Evolutionary conservation across 306 rosid species (phyloP).

Genomic region (Alnus glutinosa): DNA sequence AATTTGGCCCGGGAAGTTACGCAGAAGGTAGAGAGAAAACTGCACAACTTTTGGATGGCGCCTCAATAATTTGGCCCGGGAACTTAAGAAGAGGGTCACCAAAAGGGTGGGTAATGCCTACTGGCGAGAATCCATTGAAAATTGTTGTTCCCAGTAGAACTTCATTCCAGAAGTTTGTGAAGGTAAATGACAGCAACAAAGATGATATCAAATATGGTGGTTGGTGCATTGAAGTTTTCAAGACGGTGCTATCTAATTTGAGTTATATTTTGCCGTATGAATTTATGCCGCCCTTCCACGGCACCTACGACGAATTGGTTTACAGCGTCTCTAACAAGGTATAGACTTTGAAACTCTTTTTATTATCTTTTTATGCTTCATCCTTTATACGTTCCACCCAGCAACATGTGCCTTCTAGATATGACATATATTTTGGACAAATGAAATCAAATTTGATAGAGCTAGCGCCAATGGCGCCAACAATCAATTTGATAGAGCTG

Average conservation of each 20-base stretch:
- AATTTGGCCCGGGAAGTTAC: slow-evolving; percentile 35
- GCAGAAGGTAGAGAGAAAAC: background rate
- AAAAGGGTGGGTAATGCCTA: slow-evolving; percentile 67
- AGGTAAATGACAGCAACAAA: slow-evolving; percentile 34
- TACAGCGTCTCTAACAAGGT: slow-evolving; percentile 43
- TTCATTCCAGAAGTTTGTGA: slow-evolving; percentile 55
- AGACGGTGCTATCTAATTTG: slow-evolving; percentile 27
- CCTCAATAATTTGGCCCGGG: slow-evolving; percentile 37
- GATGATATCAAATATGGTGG: slow-evolving; percentile 34
- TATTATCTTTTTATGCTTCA: background rate
- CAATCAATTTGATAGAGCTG: too few species aligned
- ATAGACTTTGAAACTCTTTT: background rate
- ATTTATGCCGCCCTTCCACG: slow-evolving; percentile 24
- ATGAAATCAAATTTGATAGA: too few species aligned
- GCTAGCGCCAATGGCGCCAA: too few species aligned
- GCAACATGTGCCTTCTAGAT: too few species aligned
- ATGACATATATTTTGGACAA: too few species aligned
- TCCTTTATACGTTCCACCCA: background rate
- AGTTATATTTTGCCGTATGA: slow-evolving; percentile 44
- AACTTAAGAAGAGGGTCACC: slow-evolving; percentile 30
- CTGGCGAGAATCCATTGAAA: slow-evolving; percentile 40
- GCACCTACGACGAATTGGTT: slow-evolving; percentile 44
- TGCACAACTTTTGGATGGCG: slow-evolving; percentile 24
- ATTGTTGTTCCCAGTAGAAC: slow-evolving; percentile 62
- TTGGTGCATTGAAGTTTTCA: slow-evolving; percentile 56